phyloP scores from a whole-genome alignment of 768 basidiomycete genomes.

The Suillus lakei region DNA sequence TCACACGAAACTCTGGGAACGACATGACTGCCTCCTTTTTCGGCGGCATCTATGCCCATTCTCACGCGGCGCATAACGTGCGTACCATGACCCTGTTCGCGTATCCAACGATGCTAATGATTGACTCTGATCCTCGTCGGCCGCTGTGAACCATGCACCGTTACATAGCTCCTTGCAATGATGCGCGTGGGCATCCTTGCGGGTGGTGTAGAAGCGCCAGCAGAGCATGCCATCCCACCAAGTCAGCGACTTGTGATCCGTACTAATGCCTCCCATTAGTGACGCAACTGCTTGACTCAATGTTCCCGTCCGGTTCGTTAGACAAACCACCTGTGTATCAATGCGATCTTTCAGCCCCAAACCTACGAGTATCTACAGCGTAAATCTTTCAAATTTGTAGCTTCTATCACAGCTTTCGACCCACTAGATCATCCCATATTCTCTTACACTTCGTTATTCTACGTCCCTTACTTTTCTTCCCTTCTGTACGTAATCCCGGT shows the following conservation, averaged over 20 bases:
- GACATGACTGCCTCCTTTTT: conserved; percentile 87
- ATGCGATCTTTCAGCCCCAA: not conserved
- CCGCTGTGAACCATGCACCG: not conserved
- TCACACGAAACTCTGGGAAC: conserved; percentile 69
- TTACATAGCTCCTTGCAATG: conserved; percentile 65
- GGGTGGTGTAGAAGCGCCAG: conserved; percentile 61
- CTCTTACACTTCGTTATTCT: not conserved
- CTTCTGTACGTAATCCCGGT: not conserved
- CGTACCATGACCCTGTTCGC: conserved; percentile 28
- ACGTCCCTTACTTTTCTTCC: not conserved
- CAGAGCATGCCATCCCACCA: conserved; percentile 50
- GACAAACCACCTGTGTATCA: not conserved
- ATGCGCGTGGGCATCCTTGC: conserved; percentile 74
- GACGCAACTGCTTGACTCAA: not conserved
- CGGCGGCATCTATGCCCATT: conserved; percentile 83
- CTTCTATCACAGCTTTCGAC: not conserved
- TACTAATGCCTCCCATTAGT: conserved; percentile 11
- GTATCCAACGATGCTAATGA: not conserved
- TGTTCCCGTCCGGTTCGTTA: not conserved
- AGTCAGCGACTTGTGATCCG: conserved; percentile 45
- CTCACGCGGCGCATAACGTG: conserved; percentile 82
- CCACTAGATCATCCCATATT: not conserved
- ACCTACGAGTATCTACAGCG: conserved; percentile 4
- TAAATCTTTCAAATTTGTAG: conserved; percentile 4
- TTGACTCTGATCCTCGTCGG: not conserved